phyloP scores from a whole-genome alignment of 176 grass and related monocot genomes.

The Carex myosuroides region DNA sequence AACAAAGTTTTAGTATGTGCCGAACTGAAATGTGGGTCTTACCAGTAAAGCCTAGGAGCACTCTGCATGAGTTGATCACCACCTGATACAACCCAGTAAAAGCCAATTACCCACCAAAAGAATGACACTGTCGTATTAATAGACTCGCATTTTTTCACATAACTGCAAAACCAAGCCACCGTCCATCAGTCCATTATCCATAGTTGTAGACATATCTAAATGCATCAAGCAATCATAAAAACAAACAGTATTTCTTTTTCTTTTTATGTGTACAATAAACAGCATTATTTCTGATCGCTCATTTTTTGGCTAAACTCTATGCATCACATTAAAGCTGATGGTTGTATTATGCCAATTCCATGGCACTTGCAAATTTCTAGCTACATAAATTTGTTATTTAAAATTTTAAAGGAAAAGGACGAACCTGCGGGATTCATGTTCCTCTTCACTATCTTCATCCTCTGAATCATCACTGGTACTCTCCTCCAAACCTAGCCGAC shows the following conservation, averaged over 20 bases:
- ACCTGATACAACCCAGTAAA: constrained; percentile 81
- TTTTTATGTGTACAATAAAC: background rate
- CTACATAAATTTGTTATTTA: background rate
- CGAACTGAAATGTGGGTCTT: constrained; percentile 3
- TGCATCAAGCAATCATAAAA: constrained; percentile 4
- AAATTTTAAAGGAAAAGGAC: too few relatives aligned
- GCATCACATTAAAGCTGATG: background rate
- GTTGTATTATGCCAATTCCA: background rate
- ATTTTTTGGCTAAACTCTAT: background rate
- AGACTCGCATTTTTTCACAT: constrained; percentile 60
- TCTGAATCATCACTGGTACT: constrained; percentile 15
- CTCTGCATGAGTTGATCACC: constrained; percentile 51
- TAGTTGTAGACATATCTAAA: background rate
- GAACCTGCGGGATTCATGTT: background rate
- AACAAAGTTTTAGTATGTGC: background rate
- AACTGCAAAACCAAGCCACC: constrained; percentile 32
- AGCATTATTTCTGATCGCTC: background rate
- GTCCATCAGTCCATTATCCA: background rate
- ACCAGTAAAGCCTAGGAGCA: constrained; percentile 93
- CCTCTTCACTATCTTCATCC: constrained; percentile 30
- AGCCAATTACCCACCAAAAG: constrained; percentile 96
- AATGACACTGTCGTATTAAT: constrained; percentile 73
- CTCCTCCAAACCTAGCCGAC: constrained; percentile 5
- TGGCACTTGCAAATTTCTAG: background rate
- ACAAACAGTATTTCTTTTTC: background rate